phyloP scores from a whole-genome alignment of 2,329 filamentous ascomycete species.

The Cladosporium sp. region DNA sequence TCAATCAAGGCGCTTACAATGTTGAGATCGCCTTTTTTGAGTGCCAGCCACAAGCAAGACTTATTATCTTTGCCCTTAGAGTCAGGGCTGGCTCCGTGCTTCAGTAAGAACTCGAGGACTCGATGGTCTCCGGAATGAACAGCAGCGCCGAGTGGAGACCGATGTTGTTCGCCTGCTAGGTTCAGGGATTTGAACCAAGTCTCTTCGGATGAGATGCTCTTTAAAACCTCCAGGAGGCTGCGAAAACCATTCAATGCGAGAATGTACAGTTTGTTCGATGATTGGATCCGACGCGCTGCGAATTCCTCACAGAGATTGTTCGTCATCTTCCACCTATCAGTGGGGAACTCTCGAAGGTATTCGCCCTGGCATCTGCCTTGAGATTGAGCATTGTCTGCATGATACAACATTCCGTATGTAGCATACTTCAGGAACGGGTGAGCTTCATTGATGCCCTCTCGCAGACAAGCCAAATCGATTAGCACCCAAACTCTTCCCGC shows the following conservation, averaged over 20 bases:
- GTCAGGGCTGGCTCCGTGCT: no score
- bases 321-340: background rate
- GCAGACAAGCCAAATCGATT: no score
- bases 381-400: background rate
- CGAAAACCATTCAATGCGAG: background rate
- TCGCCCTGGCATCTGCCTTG: background rate
- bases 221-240: no score
- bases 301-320: background rate
- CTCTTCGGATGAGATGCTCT: no score
- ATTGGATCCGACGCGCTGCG: no score
- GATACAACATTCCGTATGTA: background rate
- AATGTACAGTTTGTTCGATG: background rate
- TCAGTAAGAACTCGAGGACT: no score
- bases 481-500: background rate
- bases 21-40: no score
- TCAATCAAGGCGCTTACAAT: no score
- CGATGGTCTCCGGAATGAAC: no score
- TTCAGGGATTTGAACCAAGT: background rate
- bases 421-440: background rate
- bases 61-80: no score
- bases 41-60: no score
- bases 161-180: background rate
- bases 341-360: background rate
- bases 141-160: background rate
- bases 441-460: background rate